Conservation (phyloP, 1,284 basidiomycete genomes). For the Sporisorium graminicola region DNA sequence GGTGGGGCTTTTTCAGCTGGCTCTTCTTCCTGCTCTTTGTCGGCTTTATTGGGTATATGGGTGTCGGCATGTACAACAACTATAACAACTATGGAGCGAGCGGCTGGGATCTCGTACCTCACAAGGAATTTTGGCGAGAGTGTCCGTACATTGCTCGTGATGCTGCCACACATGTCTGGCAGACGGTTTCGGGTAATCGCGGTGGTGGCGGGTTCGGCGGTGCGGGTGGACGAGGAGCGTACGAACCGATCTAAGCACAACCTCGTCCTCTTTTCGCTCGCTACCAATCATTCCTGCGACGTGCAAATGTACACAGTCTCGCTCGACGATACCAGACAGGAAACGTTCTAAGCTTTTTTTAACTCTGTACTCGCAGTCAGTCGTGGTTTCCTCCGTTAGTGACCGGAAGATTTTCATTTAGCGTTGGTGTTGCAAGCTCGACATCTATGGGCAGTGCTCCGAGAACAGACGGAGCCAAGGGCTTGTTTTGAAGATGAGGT, state of each 20-base stretch:
- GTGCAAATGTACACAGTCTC: neutral
- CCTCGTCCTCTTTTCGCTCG: neutral
- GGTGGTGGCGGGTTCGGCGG: conserved; percentile 40
- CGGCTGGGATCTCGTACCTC: conserved; percentile 64
- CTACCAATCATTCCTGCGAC: neutral
- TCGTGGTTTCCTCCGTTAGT: too few relatives aligned
- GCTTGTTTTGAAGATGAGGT: neutral
- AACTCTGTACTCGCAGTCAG: neutral
- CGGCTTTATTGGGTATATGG: conserved; percentile 50
- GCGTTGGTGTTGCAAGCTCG: conserved; percentile 1
- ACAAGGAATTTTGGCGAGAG: conserved; percentile 64
- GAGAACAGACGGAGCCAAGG: neutral
- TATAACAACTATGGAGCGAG: conserved; percentile 62
- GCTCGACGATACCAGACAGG: neutral
- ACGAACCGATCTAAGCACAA: conserved; percentile 37
- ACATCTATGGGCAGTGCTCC: neutral
- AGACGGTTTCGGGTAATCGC: conserved; percentile 34
- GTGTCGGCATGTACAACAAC: conserved; percentile 59
- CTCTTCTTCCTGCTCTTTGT: conserved; percentile 41
- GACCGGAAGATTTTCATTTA: neutral
- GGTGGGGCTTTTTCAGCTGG: conserved; percentile 57
- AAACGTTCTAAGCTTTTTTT: neutral
- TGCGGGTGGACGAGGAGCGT: conserved; percentile 41
- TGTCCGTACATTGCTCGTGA: conserved; percentile 54
- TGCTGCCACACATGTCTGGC: conserved; percentile 47